Evolutionary conservation across 495 filamentous ascomycete species (phyloP), one percentile per base, ranked within the genome.

Genomic region (Hypomontagnella monticulosa): DNA sequence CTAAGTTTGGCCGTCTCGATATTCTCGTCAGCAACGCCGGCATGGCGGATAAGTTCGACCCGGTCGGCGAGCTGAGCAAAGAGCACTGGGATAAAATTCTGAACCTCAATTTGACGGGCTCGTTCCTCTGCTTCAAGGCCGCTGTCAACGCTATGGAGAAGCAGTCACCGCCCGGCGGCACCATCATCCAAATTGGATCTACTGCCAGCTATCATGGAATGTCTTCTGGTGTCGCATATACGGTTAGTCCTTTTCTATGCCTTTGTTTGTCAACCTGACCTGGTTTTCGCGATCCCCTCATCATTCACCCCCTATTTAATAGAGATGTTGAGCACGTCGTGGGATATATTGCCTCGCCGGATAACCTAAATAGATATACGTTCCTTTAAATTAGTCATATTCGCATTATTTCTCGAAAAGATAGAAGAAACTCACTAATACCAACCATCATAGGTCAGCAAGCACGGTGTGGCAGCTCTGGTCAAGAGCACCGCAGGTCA

Each of bases 401-500:
- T n/a, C n/a, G 3, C 23, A 27, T 27, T 6, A 27, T 27, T 3
- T 3, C 23, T 6, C 23, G 3, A 27, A 27, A 27, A 2, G 23
- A 27, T 27, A 27, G 23, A 27, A 27, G 23, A 15, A 36, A 32
- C 7, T 9, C 33, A 11, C 33, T 27, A 50, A n/a, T 3, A 44
- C 36, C 46, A 44, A 54, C 34, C 27, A 20, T 15, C 18, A 4
- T n/a, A 70, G 66, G 66, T 36, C 9, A 70, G 78, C 66, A 86
- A 86, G 73, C 79, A 83, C 56, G 83, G 76, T 20, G 67, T 89
- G 12, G 65, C 87, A 10, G 87, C 85, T 4, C 72, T 88, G 61
- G 88, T 87, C 18, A 88, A 88, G 73, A 88, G 81, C 70, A 89
- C 85, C 27, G 86, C 86, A 1, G 78, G 80, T 0, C 85, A 75